Evolutionary conservation across 495 filamentous ascomycete species (phyloP).

Genomic region (Podospora sp.): DNA sequence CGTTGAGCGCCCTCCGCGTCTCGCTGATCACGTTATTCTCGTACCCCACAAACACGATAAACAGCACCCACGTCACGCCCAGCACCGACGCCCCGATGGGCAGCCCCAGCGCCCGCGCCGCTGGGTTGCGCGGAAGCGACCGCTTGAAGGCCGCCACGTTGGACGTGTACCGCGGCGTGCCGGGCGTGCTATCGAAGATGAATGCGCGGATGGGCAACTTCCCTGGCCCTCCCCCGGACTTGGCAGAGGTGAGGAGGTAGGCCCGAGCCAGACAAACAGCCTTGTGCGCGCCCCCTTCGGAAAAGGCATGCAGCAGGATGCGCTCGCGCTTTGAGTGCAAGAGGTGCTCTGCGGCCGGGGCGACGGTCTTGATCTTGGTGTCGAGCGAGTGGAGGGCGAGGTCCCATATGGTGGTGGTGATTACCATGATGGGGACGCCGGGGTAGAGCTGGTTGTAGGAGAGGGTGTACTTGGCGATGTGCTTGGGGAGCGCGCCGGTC

Average conservation of each 20-base stretch:
- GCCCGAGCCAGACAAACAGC: constrained; percentile 32
- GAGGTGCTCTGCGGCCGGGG: constrained; percentile 25
- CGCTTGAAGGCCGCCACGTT: constrained; percentile 31
- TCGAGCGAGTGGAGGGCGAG: constrained; percentile 21
- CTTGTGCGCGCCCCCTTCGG: constrained; percentile 47
- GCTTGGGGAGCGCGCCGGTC: constrained; percentile 43
- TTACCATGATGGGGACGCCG: constrained; percentile 37
- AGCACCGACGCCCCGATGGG: constrained; percentile 24
- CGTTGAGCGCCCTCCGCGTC: constrained; percentile 33
- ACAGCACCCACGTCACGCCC: constrained; percentile 26
- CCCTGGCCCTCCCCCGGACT: background rate
- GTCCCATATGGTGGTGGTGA: constrained; percentile 32
- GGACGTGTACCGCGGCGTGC: constrained; percentile 29
- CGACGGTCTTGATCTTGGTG: constrained; percentile 24
- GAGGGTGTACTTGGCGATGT: constrained; percentile 48
- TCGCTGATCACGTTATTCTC: constrained; percentile 33
- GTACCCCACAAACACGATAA: constrained; percentile 25
- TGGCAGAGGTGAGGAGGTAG: constrained; percentile 19
- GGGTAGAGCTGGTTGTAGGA: constrained; percentile 48
- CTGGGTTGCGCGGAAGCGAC: constrained; percentile 23
- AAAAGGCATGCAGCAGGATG: constrained; percentile 48
- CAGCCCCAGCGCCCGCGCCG: constrained; percentile 28
- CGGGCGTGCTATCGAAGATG: constrained; percentile 42
- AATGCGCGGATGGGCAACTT: constrained; percentile 34
- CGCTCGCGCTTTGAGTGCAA: constrained; percentile 18